Base-by-base conservation (phyloP, 345 rosid genomes). In the Sisymbrium irio region DNA sequence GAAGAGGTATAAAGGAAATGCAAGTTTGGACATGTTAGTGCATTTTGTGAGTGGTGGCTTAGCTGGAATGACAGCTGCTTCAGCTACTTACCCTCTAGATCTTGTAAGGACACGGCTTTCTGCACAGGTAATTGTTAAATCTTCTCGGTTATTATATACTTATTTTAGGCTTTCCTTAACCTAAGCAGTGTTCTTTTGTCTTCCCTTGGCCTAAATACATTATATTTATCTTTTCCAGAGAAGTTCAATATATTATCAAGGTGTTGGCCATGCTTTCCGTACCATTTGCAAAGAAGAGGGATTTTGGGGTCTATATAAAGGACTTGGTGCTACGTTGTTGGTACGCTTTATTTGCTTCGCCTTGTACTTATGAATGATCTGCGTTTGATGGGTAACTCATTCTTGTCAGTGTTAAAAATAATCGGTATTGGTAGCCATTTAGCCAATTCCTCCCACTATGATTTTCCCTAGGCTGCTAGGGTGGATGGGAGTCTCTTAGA, bases 21-120 rank as follows among this genome's bases (percentile, higher is more conserved):
- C 77, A 58, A 76, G 80, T 71, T 64, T 86, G 28, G 81, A 87
- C 42, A 69, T 79, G 30, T 77, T 82, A 50, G 86, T 92, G 60
- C 89, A 85, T 77, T 92, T 92, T 78, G 55, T 88, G 15, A 89
- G 86, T 32, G 97, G 96, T 78, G 98, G 98, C 49, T 80, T 90
- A 78, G 92, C 99, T 15, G 99, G 99, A 80, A 79, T 95, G 68
- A 92, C 96, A 36, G 99, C 99, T 82, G 98, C 99, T 47, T 83
- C 99, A 63, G 89, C 86, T 62, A 87, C 98, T n/a, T 92, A 95
- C 83, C 99, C 99, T 25, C 82, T 95, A 69, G 99, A 95, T 89
- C 98, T 95, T 72, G 96, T 90, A 30, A 85, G 99, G 82, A 95
- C 98, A 13, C 94, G 98, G 19, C 96, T 95, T 67, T 86, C 99